Percentiles rank a stretch among this genome's conserved stretches.
Conservation (phyloP, 2,329 filamentous ascomycete genomes). For the Hypoxylon sp. region DNA sequence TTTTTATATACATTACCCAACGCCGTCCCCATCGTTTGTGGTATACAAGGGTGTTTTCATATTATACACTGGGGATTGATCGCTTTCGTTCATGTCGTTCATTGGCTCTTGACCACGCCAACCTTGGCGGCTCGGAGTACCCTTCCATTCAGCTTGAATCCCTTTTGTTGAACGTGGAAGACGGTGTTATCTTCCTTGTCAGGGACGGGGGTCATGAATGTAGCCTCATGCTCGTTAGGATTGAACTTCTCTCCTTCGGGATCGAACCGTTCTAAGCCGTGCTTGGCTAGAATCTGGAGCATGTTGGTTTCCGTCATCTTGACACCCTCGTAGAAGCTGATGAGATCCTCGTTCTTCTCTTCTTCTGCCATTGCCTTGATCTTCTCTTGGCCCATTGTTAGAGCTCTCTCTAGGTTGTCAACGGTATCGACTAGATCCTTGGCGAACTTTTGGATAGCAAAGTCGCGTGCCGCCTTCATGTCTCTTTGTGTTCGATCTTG, state of each 20-base stretch:
- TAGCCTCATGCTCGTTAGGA: slow-evolving; percentile 96
- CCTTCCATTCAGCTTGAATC: slow-evolving; percentile 92
- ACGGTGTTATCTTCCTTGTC: slow-evolving; percentile 92
- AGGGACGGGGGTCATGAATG: slow-evolving; percentile 89
- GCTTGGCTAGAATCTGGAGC: slow-evolving; percentile 90
- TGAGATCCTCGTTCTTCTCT: slow-evolving; percentile 74
- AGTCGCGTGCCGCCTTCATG: slow-evolving; percentile 87
- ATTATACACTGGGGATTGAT: slow-evolving; percentile 43
- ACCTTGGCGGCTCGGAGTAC: slow-evolving; percentile 94
- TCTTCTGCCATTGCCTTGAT: slow-evolving; percentile 63
- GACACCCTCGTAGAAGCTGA: slow-evolving; percentile 86
- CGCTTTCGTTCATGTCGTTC: slow-evolving; percentile 29
- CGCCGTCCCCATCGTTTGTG: slow-evolving; percentile 47
- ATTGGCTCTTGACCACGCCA: slow-evolving; percentile 87
- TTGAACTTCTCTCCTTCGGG: slow-evolving; percentile 91
- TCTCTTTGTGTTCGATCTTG: slow-evolving; percentile 95
- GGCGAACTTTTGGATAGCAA: slow-evolving; percentile 95
- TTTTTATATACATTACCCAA: slow-evolving; percentile 53
- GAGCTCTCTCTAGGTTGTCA: slow-evolving; percentile 96
- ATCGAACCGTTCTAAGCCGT: slow-evolving; percentile 91
- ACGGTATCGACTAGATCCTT: slow-evolving; percentile 95
- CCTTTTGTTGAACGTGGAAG: slow-evolving; percentile 95
- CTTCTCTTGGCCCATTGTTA: slow-evolving; percentile 83
- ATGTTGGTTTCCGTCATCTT: slow-evolving; percentile 96
- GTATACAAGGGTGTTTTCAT: slow-evolving; percentile 46